These are phyloP conservation scores for Polysphondylium violaceum DNA, from an alignment of 78 protist species.

Conservation along the genomic window DNA sequence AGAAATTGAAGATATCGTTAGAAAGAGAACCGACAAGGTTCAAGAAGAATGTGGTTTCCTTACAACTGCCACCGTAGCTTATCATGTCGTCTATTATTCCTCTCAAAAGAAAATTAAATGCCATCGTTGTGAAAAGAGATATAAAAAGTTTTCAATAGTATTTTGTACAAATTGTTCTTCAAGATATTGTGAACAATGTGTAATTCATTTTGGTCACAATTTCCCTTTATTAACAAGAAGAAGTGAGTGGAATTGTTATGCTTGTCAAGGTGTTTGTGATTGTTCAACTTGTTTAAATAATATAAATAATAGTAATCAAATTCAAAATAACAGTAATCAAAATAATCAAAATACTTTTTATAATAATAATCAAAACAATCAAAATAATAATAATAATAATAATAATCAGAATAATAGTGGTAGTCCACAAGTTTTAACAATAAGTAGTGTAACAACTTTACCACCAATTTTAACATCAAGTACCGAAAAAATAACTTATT, in stretches of 20 bases:
- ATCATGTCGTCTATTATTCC: slow-evolving; percentile 45
- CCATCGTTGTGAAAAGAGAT: slow-evolving; percentile 30
- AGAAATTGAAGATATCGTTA: slow-evolving; percentile 25
- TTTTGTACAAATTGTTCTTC: slow-evolving; percentile 35
- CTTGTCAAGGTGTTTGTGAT: slow-evolving; percentile 35
- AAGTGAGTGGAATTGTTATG: slow-evolving; percentile 54
- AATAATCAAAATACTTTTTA: background rate
- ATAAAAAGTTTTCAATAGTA: slow-evolving; percentile 16
- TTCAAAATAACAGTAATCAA: background rate
- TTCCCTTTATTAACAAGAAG: slow-evolving; percentile 15
- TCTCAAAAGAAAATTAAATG: slow-evolving; percentile 30
- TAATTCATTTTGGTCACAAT: background rate
- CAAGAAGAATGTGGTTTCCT: slow-evolving; percentile 48
- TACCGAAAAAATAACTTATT: too few species aligned
- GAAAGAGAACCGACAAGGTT: background rate
- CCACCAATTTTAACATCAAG: too few species aligned
- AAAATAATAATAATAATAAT: background rate
- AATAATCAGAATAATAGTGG: background rate
- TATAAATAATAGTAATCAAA: background rate
- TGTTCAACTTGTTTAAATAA: slow-evolving; percentile 23
- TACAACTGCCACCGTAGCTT: slow-evolving; percentile 60
- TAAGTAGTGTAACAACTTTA: too few species aligned
- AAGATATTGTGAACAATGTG: slow-evolving; percentile 52
- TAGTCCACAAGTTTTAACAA: too few species aligned
- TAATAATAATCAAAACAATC: background rate